Evolutionary conservation across 108 stramenopile genomes (phyloP).

Genomic region (Cyclotella cryptica): DNA sequence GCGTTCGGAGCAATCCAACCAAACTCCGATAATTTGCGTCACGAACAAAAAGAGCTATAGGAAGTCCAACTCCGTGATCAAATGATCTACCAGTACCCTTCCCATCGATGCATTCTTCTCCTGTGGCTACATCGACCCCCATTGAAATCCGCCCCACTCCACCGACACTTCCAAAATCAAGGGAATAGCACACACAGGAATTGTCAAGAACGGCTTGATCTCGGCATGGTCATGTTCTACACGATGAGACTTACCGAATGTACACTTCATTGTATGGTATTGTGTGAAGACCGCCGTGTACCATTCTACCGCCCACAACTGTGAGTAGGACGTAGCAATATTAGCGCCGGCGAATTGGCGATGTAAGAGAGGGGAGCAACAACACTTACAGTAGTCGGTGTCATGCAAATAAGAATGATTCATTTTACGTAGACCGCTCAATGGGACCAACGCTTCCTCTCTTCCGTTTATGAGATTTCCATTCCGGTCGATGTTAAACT

Average conservation of each 20-base stretch:
- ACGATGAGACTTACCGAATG: conserved; percentile 13
- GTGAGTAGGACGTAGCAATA: background rate
- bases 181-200: background rate
- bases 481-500: conserved; percentile 58
- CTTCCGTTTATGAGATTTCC: conserved; percentile 65
- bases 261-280: conserved; percentile 91
- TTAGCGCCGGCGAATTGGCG: background rate
- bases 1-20: conserved; percentile 78
- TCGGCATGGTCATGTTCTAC: background rate
- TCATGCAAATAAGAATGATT: conserved; percentile 53
- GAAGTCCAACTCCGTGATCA: conserved; percentile 82
- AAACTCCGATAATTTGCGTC: conserved; percentile 77
- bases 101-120: conserved; percentile 36
- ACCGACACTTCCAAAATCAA: conserved; percentile 66
- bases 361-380: background rate
- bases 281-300: conserved; percentile 74
- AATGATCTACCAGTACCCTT: conserved; percentile 66
- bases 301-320: conserved; percentile 62
- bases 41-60: conserved; percentile 86
- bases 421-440: conserved; percentile 46
- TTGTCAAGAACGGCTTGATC: background rate
- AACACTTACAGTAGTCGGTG: conserved; percentile 30
- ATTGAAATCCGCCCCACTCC: conserved; percentile 72
- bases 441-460: conserved; percentile 59
- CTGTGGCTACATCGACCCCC: conserved; percentile 62